phyloP scores from a whole-genome alignment of 2,329 filamentous ascomycete genomes.

The Cadophora sp. region DNA sequence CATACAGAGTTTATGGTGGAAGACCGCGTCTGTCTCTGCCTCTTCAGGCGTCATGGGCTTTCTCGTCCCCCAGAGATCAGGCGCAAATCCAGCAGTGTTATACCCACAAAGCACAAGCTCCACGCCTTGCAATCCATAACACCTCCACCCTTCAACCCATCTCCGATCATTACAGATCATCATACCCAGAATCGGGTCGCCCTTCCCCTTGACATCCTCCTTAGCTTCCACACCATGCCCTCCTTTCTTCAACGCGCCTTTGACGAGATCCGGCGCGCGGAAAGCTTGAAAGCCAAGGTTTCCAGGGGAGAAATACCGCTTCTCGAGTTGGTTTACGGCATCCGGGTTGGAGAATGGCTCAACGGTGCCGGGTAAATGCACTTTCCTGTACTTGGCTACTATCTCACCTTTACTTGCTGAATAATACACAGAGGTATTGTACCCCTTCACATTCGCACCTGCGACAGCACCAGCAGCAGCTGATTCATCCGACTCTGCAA shows the following conservation, averaged over 20 bases:
- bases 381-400: conserved; percentile 60
- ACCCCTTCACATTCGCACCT: conserved; percentile 51
- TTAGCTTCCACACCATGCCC: conserved; percentile 18
- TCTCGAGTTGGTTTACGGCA: conserved; percentile 61
- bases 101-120: conserved; percentile 57
- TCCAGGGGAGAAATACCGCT: conserved; percentile 60
- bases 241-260: conserved; percentile 46
- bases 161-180: conserved; percentile 62
- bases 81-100: conserved; percentile 57
- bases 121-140: conserved; percentile 57
- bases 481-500: conserved; percentile 53
- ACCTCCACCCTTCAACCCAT: conserved; percentile 60
- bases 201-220: conserved; percentile 42
- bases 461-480: background rate
- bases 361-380: conserved; percentile 60
- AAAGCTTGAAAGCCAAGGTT: conserved; percentile 61
- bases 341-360: conserved; percentile 56
- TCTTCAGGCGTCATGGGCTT: conserved; percentile 51
- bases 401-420: conserved; percentile 50
- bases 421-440: conserved; percentile 60
- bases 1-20: conserved; percentile 59
- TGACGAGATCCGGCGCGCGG: conserved; percentile 54
- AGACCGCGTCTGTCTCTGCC: conserved; percentile 54
- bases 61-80: conserved; percentile 51
- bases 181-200: conserved; percentile 60